Base-by-base conservation (phyloP, 2,329 filamentous ascomycete genomes). In the Colletotrichum sp. region DNA sequence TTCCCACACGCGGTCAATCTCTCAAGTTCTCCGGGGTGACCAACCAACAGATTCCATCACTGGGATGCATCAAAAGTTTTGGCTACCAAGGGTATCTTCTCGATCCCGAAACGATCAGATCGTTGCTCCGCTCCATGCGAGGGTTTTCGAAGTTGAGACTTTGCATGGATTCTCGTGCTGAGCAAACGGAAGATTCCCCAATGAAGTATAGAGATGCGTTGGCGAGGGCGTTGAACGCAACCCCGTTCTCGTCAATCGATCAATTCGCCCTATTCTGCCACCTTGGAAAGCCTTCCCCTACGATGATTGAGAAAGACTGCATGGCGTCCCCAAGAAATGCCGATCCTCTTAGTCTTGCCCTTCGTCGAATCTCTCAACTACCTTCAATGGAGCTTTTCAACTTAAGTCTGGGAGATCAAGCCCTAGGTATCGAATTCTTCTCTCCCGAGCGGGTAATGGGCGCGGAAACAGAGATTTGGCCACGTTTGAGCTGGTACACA, bases 401-500 rank as follows among this genome's bases (percentile, higher is more conserved):
- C 19, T 49, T 49, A 3, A n/a, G 19, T 49, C 19, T 49, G 2
- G 39, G 9, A n/a, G 19, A 49, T 49, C 39, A 49, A 1, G 39
- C 39, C 39, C 19, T 49, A n/a, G 39, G 19, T n/a, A 49, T 49
- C 39, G 39, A n/a, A 49, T 49, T 49, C 39, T 49, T 49, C 9
- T n/a, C 9, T 49, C 0, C 19, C 19, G 5, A 49, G 39, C 39
- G 19, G 39, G 39, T n/a, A 0, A n/a, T 49, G 19, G 9, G 19
- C 39, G 0, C 19, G 9, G 39, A 49, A n/a, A 49, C 19, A 49
- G 39, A 49, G 19, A 12, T n/a, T 49, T 49, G 39, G 39, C 39
- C 39, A n/a, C 19, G 39, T n/a, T 0, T 49, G 0, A 49, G 0
- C 3, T 12, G 19, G 39, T 49, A 12, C 0, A n/a, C 39, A 0